Percentiles rank a stretch among this genome's conserved stretches.
Conservation (phyloP, 805 yeast genomes). For the Metschnikowia koreensis region DNA sequence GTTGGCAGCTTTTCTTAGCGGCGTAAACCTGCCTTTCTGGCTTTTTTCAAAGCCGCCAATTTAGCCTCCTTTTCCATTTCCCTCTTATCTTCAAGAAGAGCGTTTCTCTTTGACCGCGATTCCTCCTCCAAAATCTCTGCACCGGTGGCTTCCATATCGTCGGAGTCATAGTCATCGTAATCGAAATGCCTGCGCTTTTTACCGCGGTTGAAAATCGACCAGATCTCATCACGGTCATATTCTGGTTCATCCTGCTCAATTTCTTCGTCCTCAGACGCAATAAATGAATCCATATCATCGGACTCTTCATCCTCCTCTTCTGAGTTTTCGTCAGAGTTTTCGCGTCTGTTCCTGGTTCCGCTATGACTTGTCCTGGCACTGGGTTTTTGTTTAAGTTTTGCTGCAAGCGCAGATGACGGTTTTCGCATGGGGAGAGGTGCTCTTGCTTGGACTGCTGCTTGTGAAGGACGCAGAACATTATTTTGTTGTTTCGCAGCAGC, state of each 20-base stretch:
- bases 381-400: conserved; percentile 27
- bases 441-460: neutral
- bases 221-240: conserved; percentile 81
- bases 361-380: conserved; percentile 10
- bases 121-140: conserved; percentile 86
- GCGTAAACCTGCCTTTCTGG: conserved; percentile 6
- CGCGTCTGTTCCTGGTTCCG: conserved; percentile 4
- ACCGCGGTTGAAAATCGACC: conserved; percentile 79
- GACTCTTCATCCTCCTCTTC: conserved; percentile 34
- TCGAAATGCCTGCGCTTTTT: conserved; percentile 47
- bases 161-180: conserved; percentile 49
- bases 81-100: conserved; percentile 69
- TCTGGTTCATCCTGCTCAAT: conserved; percentile 36
- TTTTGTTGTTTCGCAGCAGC: neutral
- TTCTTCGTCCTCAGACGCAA: conserved; percentile 43
- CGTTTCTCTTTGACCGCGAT: conserved; percentile 60
- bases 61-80: conserved; percentile 63
- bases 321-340: neutral
- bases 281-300: conserved; percentile 52
- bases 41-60: conserved; percentile 43
- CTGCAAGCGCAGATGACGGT: conserved; percentile 56
- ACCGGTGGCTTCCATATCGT: conserved; percentile 94
- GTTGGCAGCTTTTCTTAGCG: neutral
- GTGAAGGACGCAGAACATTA: neutral
- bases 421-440: conserved; percentile 48